These are phyloP conservation scores for Fusarium stilboides DNA, from an alignment of 2,329 filamentous ascomycete genomes.

Conservation along the genomic window DNA sequence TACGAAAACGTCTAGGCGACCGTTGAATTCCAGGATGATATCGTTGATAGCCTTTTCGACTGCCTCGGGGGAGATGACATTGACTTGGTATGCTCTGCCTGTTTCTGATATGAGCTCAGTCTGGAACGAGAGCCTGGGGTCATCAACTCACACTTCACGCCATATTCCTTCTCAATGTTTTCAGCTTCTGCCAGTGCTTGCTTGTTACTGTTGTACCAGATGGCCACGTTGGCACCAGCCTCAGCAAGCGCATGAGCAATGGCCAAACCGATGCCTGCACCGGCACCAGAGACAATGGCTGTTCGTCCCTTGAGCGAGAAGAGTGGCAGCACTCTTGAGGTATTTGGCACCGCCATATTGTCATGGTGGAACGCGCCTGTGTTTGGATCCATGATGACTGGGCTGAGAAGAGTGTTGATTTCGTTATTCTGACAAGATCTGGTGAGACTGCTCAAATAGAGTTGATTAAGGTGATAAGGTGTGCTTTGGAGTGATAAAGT, in stretches of 20 bases:
- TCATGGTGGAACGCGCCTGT: slow-evolving; percentile 70
- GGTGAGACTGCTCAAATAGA: not conserved
- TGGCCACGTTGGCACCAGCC: slow-evolving; percentile 79
- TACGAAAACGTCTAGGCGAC: slow-evolving; percentile 82
- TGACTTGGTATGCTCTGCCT: slow-evolving; percentile 75
- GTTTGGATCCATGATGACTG: slow-evolving; percentile 59
- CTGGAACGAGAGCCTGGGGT: not conserved
- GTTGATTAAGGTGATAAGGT: not conserved
- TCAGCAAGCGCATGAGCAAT: slow-evolving; percentile 77
- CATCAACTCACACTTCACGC: slow-evolving; percentile 73
- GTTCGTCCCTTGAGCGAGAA: slow-evolving; percentile 80
- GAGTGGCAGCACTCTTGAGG: slow-evolving; percentile 71
- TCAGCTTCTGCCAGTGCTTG: slow-evolving; percentile 73
- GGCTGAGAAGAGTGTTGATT: not conserved
- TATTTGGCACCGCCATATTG: slow-evolving; percentile 64
- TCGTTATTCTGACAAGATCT: not conserved
- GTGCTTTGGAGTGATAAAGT: slow-evolving; percentile 2
- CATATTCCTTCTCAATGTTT: slow-evolving; percentile 75
- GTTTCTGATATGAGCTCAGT: slow-evolving; percentile 28
- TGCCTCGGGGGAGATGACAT: slow-evolving; percentile 68
- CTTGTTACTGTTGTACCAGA: slow-evolving; percentile 81
- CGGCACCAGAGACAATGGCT: slow-evolving; percentile 78
- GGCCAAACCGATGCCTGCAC: slow-evolving; percentile 76
- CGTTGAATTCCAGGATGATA: slow-evolving; percentile 77
- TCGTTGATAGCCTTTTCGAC: slow-evolving; percentile 67